Base-by-base conservation (phyloP, 345 rosid genomes). In the Hibiscus mutabilis region DNA sequence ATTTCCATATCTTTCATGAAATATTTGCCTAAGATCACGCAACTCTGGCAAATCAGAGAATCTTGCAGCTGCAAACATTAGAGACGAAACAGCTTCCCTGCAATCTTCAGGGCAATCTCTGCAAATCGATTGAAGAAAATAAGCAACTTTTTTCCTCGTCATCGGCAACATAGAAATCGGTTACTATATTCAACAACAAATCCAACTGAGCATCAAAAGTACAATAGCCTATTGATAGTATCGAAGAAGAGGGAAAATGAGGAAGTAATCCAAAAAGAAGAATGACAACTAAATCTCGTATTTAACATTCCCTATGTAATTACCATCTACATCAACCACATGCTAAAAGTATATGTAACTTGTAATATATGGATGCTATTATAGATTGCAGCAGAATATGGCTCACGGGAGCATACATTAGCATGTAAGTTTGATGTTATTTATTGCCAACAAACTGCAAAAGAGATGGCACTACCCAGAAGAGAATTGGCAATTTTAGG, bases 11-110 rank as follows among this genome's bases (percentile, higher is more conserved):
- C 84, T 92, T 79, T 95, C 92, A 6, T 83, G 84, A 80, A 95
- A 92, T 53, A 81, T 79, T 49, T 90, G 85, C 87, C 99, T 92
- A 44, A 95, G 88, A 33, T 92, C 97, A 18, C 92, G 94, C 64
- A 95, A 68, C 84, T 95, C 97, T 0, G 96, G 99, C 76, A 95
- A 74, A 82, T 90, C 97, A 57, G 98, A 90, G 82, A 89, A 88
- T 79, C 97, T 89, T 64, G 99, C 92, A 66, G 98, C 97, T 64
- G 98, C 98, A 84, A 82, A 84, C 94, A 92, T 96, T 65, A 96
- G 72, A 59, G 96, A 96, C 14, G 98, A 79, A 18, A 87, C 87
- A 55, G 91, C 88, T 81, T 91, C 90, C 82, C 88, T 85, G 68
- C 94, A 90, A 46, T 86, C 97, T 77, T 87, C 87, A 3, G 99